phyloP scores from a whole-genome alignment of 148 eudicot species.

The Fagopyrum tataricum region DNA sequence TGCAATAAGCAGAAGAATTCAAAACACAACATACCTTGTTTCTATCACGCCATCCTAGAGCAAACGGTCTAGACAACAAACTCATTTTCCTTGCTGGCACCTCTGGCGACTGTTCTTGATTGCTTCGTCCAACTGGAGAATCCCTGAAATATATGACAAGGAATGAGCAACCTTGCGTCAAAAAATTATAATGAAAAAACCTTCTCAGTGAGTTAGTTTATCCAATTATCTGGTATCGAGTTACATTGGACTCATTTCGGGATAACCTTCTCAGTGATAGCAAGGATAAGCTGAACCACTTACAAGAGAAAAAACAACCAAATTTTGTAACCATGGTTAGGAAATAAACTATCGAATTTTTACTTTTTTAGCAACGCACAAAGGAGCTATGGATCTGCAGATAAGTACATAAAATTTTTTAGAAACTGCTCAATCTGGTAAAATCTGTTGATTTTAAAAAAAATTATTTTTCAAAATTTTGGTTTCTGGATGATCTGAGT shows the following conservation, averaged over 20 bases:
- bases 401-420: too few species aligned
- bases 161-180: slow-evolving; percentile 9
- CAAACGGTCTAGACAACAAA: slow-evolving; percentile 48
- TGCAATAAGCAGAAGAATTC: not conserved
- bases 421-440: not conserved
- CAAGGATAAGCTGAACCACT: not conserved
- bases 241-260: not conserved
- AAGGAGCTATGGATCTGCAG: not conserved
- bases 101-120: slow-evolving; percentile 52
- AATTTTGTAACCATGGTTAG: not conserved
- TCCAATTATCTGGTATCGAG: not conserved
- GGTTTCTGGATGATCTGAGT: not conserved
- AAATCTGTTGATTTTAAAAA: not conserved
- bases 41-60: slow-evolving; percentile 41
- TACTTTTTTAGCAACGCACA: not conserved
- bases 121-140: slow-evolving; percentile 38
- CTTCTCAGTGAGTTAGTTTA: not conserved
- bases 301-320: not conserved
- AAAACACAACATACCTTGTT: slow-evolving; percentile 61
- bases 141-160: slow-evolving; percentile 28
- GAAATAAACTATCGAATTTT: too few species aligned
- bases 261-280: too few species aligned
- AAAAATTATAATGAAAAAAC: not conserved
- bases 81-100: slow-evolving; percentile 61
- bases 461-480: not conserved